A percentile compares a stretch with the other conserved stretches of the same genome.
Conservation (phyloP, 805 yeast genomes). For the Wickerhamiella sergipiensis region DNA sequence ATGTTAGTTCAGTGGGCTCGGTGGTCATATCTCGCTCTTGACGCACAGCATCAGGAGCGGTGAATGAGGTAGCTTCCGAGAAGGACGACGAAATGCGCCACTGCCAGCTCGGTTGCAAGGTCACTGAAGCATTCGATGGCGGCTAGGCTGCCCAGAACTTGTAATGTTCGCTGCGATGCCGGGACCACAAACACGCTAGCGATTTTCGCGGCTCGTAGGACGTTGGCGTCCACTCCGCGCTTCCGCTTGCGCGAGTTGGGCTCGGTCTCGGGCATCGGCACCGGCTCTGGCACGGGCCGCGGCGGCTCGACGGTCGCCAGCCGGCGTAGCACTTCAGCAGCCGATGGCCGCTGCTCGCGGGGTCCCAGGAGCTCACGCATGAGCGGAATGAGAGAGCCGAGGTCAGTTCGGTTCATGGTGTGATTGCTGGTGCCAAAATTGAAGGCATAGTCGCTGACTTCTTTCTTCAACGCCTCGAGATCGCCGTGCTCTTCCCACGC, state of each 20-base stretch:
- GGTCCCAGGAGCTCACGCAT: slow-evolving; percentile 26
- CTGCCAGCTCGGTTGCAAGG: not conserved
- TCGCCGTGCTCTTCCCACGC: slow-evolving; percentile 19
- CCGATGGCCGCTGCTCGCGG: slow-evolving; percentile 31
- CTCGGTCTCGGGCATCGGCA: not conserved
- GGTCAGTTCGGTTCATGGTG: slow-evolving; percentile 14
- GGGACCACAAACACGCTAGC: not conserved
- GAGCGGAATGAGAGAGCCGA: slow-evolving; percentile 27
- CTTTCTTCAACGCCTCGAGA: slow-evolving; percentile 24
- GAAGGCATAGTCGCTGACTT: slow-evolving; percentile 23
- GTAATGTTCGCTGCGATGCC: not conserved
- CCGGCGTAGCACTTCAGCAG: slow-evolving; percentile 27
- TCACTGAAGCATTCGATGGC: slow-evolving; percentile 4
- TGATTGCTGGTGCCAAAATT: slow-evolving; percentile 20
- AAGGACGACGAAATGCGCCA: slow-evolving; percentile 4
- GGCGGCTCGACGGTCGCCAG: slow-evolving; percentile 14
- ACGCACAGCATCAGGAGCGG: too few species aligned
- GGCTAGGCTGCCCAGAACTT: slow-evolving; percentile 3
- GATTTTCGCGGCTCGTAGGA: slow-evolving; percentile 3
- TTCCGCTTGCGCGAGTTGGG: not conserved
- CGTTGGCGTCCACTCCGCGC: not conserved
- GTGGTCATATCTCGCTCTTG: too few species aligned
- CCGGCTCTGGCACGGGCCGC: not conserved
- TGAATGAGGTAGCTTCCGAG: not conserved
- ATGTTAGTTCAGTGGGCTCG: too few species aligned